Base-by-base conservation (phyloP, 352 stramenopile species). In the Phytophthora europaea region DNA sequence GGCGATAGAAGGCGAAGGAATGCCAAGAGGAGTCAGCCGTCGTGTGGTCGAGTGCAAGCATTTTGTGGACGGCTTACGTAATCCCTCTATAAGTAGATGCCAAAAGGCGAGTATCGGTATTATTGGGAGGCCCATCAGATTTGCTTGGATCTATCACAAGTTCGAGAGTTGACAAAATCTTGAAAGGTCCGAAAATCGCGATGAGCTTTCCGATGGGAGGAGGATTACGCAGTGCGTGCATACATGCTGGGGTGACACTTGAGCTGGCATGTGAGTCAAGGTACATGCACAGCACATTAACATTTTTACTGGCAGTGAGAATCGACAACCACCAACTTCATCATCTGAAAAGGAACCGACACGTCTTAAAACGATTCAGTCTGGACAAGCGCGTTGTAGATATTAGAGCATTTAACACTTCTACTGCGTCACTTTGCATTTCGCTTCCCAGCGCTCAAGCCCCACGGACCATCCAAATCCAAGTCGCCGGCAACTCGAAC, bases 371-470 rank as follows among this genome's bases (percentile, higher is more conserved):
- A 43, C 13, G 36, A 43, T 43, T 43, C 36, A 15, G 36, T 40
- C 34, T 12, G 34, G 26, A 28, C 26, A 28, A 28, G 26, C 4
- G 26, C 26, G 26, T 28, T 28, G 26, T 28, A 28, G 23, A 28
- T 28, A 1, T 40, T 12, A 40, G 13, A 40, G 34, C 34, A 40
- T 43, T 43, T 43, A 43, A 18, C 36, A 43, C 36, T 43, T 15
- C 6, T 15, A 43, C 36, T 43, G 36, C 36, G 34, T 40, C 55
- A 62, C n/a, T 62, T 62, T 12, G 34, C 34, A 38, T 51, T n/a
- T 28, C 34, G 22, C 55, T 52, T 62, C 31, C 10, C 10, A 51
- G 20, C 55, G 16, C 55, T 43, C 36, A 43, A 43, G 15, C 10
- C 10, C 36, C 13, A 0, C 4, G 36, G 5, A 6, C 36, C 36